These are phyloP conservation scores for Pleurotus citrinopileatus DNA, from an alignment of 768 basidiomycete species.

Conservation along the genomic window DNA sequence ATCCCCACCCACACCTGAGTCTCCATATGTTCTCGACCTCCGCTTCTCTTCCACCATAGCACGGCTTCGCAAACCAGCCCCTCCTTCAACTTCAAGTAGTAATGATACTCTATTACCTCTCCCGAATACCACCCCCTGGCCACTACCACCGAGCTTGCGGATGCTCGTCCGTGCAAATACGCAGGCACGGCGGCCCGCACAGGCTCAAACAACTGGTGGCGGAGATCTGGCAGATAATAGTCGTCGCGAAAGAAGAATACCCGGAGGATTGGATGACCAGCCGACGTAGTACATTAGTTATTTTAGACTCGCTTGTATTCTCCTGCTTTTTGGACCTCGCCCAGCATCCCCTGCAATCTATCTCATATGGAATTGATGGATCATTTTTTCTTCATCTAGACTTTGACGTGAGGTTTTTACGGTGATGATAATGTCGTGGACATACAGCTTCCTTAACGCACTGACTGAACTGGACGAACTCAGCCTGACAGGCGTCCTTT, in stretches of 20 bases:
- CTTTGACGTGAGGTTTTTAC: conserved; percentile 39
- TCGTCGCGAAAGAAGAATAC: conserved; percentile 5
- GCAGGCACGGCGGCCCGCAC: conserved; percentile 26
- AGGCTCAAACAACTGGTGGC: conserved; percentile 8
- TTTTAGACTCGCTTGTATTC: not conserved
- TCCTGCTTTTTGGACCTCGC: not conserved
- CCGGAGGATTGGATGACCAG: conserved; percentile 5
- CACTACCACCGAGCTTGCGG: conserved; percentile 45
- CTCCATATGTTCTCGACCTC: conserved; percentile 62
- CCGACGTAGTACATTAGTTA: not conserved
- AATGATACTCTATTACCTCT: conserved; percentile 44
- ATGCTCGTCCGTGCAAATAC: conserved; percentile 50
- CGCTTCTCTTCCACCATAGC: conserved; percentile 49
- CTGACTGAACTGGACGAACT: conserved; percentile 80
- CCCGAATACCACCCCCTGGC: conserved; percentile 58
- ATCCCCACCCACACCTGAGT: conserved; percentile 17
- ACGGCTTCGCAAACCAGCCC: conserved; percentile 55
- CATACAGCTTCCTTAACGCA: conserved; percentile 81
- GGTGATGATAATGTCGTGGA: conserved; percentile 8
- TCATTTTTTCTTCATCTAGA: conserved; percentile 43
- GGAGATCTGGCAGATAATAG: not conserved
- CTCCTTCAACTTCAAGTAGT: conserved; percentile 26
- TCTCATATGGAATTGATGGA: not conserved
- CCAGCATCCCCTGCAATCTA: not conserved
- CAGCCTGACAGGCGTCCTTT: conserved; percentile 79